A percentile compares a stretch with the other conserved stretches of the same genome.
Evolutionary conservation across 1,284 basidiomycete genomes (phyloP).

Genomic region (Earliella scabrosa): DNA sequence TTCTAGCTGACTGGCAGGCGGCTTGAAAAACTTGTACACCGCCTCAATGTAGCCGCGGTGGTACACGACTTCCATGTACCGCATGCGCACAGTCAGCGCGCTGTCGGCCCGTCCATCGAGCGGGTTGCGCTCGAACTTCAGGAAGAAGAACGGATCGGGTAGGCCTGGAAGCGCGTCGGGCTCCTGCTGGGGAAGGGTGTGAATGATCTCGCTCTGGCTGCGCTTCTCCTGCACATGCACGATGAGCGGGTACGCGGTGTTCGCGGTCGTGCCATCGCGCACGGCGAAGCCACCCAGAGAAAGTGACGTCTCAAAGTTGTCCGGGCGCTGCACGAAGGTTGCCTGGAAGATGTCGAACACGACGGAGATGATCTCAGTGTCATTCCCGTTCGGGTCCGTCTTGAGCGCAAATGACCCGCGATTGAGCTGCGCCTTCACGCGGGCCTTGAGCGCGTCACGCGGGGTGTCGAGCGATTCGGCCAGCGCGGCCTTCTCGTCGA

Average conservation of each 20-base stretch:
- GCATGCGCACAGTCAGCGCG: constrained; percentile 89
- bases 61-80: constrained; percentile 98
- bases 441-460: constrained; percentile 82
- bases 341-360: constrained; percentile 92
- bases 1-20: constrained; percentile 94
- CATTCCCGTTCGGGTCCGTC: constrained; percentile 64
- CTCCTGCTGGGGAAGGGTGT: constrained; percentile 35
- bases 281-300: constrained; percentile 91
- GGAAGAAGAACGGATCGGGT: constrained; percentile 87
- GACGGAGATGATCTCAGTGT: constrained; percentile 83
- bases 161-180: constrained; percentile 33
- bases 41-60: constrained; percentile 95
- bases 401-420: constrained; percentile 88
- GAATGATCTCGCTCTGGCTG: constrained; percentile 26
- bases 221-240: constrained; percentile 84
- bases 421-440: constrained; percentile 80
- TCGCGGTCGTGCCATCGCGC: constrained; percentile 87
- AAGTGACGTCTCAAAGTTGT: constrained; percentile 83
- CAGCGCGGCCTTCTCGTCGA: constrained; percentile 85
- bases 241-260: constrained; percentile 90
- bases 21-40: constrained; percentile 92
- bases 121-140: constrained; percentile 94
- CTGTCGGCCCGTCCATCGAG: constrained; percentile 94
- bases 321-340: constrained; percentile 83
- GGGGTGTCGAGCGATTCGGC: constrained; percentile 73